Percentiles rank a stretch among this genome's conserved stretches.
Evolutionary conservation across 176 grass and related monocot species (phyloP).

Genomic region (Poa pratensis): DNA sequence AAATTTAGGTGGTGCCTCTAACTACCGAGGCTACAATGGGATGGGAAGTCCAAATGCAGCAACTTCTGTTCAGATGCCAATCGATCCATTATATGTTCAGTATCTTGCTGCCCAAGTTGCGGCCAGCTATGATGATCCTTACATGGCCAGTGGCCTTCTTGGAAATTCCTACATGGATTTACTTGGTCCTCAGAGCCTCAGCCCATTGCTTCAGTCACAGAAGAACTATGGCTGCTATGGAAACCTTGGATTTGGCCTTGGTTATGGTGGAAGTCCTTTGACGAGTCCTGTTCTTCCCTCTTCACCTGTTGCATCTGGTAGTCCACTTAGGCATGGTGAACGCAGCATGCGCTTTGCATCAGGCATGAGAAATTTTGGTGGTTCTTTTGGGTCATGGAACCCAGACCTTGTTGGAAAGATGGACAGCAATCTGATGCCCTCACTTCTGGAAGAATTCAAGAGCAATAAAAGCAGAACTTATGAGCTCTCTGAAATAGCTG

Average conservation of each 20-base stretch:
- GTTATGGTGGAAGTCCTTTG: constrained; percentile 57
- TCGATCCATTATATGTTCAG: constrained; percentile 64
- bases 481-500: constrained; percentile 82
- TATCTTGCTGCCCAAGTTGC: constrained; percentile 65
- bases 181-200: constrained; percentile 63
- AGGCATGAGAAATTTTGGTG: constrained; percentile 60
- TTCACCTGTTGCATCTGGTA: constrained; percentile 58
- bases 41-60: constrained; percentile 52
- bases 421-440: constrained; percentile 59
- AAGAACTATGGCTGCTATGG: constrained; percentile 62
- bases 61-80: constrained; percentile 51
- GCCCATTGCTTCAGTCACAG: constrained; percentile 65
- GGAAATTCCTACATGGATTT: constrained; percentile 64
- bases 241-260: constrained; percentile 60
- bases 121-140: constrained; percentile 55
- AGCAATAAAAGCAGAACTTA: constrained; percentile 90
- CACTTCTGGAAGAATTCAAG: constrained; percentile 86
- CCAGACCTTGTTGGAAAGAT: constrained; percentile 51
- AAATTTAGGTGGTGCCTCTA: constrained; percentile 55
- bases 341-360: constrained; percentile 56
- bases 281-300: constrained; percentile 58
- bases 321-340: constrained; percentile 68
- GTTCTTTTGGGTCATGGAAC: constrained; percentile 62
- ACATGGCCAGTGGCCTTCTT: constrained; percentile 44
- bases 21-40: constrained; percentile 60